Evolutionary conservation across 2,329 filamentous ascomycete genomes (phyloP), one percentile per base, ranked within the genome.

Genomic region (Neoascochyta sp.): DNA sequence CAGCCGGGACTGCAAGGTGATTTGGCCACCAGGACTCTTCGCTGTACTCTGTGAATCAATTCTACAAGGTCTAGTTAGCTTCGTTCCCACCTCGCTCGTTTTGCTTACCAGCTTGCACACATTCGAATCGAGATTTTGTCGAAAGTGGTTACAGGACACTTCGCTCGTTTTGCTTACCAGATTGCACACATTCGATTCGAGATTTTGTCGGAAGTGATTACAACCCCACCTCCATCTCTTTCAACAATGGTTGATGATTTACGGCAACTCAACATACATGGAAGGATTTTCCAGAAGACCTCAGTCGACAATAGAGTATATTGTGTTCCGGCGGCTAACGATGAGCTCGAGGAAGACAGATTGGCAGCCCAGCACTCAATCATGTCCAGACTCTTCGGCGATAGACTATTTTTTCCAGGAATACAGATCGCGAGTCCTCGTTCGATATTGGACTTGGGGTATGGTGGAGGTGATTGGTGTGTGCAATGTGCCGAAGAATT

Each of bases 401-500:
- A 51, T 10, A 30, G 41, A 13, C 34, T 63, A 3, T 57, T 54
- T 22, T 56, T 59, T 27, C 46, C 54, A 16, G 39, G 39, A 7
- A 45, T 65, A 16, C 33, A 47, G 7, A 39, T 51, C 4, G 23
- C 10, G 13, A 29, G 57, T 11, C 63, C 63, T 9, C 32, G 19
- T 8, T 57, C 49, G n/a, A 47, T 64, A 20, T 38, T 66, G 11
- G 63, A 66, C 7, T 65, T 60, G 32, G 63, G 63, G 5, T 65
- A 65, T 41, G 63, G 63, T 16, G 48, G 50, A 18, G 62, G 60
- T 1, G 47, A 60, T 24, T 66, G 62, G 62, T 54, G 51, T 4
- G 47, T 61, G 7, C 50, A 58, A 16, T 52, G 61, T 29, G 62
- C 62, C 2, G 56, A 63, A 37, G 52, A 55, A 11, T 64, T 52